A percentile compares a stretch with the other conserved stretches of the same genome.
phyloP scores from a whole-genome alignment of 495 filamentous ascomycete species.

The Xylaria intraflava region DNA sequence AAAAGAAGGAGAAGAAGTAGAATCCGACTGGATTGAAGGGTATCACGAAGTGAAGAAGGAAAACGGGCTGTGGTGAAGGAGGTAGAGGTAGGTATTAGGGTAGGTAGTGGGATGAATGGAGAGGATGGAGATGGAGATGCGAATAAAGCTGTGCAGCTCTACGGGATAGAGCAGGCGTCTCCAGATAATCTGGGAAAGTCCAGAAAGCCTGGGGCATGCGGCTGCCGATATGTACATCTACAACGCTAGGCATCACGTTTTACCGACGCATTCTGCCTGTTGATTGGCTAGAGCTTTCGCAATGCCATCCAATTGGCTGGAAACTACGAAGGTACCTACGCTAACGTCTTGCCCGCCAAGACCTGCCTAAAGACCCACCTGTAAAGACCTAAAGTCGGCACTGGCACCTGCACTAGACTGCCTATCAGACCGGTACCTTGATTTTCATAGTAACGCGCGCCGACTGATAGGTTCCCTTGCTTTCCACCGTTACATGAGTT shows the following conservation, averaged over 20 bases:
- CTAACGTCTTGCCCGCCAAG: too few relatives aligned
- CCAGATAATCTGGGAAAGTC: conserved; percentile 1
- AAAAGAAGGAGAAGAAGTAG: conserved; percentile 11
- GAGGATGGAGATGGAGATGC: not conserved
- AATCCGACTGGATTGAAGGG: conserved; percentile 9
- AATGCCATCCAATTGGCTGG: not conserved
- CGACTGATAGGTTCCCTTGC: too few relatives aligned
- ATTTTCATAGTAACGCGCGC: too few relatives aligned
- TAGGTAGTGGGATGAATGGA: too few relatives aligned
- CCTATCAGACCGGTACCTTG: too few relatives aligned
- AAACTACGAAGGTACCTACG: too few relatives aligned
- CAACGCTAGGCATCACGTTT: conserved; percentile 28
- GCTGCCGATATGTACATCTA: conserved; percentile 21
- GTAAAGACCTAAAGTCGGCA: too few relatives aligned
- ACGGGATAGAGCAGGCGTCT: not conserved
- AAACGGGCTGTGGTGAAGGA: conserved; percentile 13
- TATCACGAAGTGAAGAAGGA: conserved; percentile 22
- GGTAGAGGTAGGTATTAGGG: not conserved
- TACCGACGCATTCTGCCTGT: conserved; percentile 7
- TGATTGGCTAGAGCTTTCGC: conserved; percentile 11
- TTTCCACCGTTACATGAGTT: too few relatives aligned
- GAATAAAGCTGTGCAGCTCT: conserved; percentile 1
- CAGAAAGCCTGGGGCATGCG: conserved; percentile 17
- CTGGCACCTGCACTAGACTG: too few relatives aligned
- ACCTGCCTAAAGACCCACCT: too few relatives aligned